Evolutionary conservation across 306 rosid species (phyloP), one percentile per base, ranked within the genome.

Genomic region (Spatholobus suberectus): DNA sequence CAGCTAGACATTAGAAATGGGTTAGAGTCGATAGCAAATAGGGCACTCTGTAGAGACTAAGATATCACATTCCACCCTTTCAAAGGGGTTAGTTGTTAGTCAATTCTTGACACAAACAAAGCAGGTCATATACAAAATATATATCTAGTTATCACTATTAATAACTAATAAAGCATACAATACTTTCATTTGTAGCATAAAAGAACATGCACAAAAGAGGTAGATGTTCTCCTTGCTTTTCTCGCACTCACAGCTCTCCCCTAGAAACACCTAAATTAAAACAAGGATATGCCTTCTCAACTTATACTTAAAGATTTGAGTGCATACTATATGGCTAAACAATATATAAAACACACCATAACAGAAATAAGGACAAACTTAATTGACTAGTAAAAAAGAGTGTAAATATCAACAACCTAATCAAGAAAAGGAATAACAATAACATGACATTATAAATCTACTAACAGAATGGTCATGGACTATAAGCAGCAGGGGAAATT

Each of bases 1-100:
- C 93, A 32, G 98, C 99, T 96, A 75, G 68, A 78, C 68, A 82
- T 82, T 63, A 70, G 83, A 41, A 88, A 88, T 73, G 43, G 17
- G 49, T 73, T 14, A 69, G 57, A 86, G 51, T 49, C 38, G 35
- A 79, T 26, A 75, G 59, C 35, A 78, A 63, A 71, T 65, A 52
- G 70, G 40, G 51, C 76, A 84, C 34, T 68, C 75, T 35, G n/a
- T 44, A 79, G 63, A 37, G 65, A 79, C 43, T 14, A 52, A 29
- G 35, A 78, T 44, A 57, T 23, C 29, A 73, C 32, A 8, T 75
- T 78, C 32, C 46, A 57, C 47, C 62, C 77, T 74, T 65, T 79
- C 68, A 68, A 75, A 84, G 9, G 23, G 78, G 17, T 49, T 24
- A 57, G 73, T 47, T 23, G 59, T 47, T 37, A 29, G 66, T 79